A percentile compares a stretch with the other conserved stretches of the same genome.
These are phyloP conservation scores for Prillingera fragicola DNA, from an alignment of 1,284 basidiomycete genomes.

Conservation along the genomic window DNA sequence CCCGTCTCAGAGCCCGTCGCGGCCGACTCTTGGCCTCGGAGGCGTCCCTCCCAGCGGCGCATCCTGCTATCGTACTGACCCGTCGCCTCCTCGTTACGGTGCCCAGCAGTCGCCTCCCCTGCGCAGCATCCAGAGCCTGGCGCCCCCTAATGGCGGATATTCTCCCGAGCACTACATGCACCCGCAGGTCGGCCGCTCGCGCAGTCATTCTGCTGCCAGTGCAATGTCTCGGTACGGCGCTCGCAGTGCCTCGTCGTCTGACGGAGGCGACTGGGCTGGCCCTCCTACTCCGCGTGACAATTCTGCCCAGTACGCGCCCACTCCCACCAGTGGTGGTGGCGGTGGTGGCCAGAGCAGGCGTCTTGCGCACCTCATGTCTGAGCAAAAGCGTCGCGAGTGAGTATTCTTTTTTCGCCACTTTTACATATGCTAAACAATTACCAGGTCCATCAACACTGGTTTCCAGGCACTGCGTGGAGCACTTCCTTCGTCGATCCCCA, in stretches of 20 bases:
- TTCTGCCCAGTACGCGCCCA: conserved; percentile 1
- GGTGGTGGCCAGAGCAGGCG: conserved; percentile 35
- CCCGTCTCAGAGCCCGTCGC: background rate
- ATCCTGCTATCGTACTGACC: conserved; percentile 4
- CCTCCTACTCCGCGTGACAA: conserved; percentile 1
- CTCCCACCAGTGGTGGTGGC: conserved; percentile 1
- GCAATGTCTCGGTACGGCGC: conserved; percentile 8
- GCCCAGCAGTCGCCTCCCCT: background rate
- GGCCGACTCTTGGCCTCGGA: background rate
- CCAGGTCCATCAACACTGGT: conserved; percentile 43
- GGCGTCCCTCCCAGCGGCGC: background rate
- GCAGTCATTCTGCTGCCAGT: conserved; percentile 13
- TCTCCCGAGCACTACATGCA: conserved; percentile 1
- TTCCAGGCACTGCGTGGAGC: conserved; percentile 34
- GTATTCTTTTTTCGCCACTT: conserved; percentile 8
- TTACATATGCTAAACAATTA: conserved; percentile 3
- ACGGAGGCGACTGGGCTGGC: conserved; percentile 12
- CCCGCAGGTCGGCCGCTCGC: conserved; percentile 7
- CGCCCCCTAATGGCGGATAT: conserved; percentile 3
- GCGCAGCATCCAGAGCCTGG: conserved; percentile 2
- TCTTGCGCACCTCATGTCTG: conserved; percentile 42
- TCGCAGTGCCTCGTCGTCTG: conserved; percentile 3
- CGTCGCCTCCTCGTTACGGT: conserved; percentile 3
- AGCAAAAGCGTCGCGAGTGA: conserved; percentile 46
- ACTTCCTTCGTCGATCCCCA: conserved; percentile 31